A percentile compares a stretch with the other conserved stretches of the same genome.
phyloP scores from a whole-genome alignment of 768 basidiomycete species.

The Tubosaeta sp. region DNA sequence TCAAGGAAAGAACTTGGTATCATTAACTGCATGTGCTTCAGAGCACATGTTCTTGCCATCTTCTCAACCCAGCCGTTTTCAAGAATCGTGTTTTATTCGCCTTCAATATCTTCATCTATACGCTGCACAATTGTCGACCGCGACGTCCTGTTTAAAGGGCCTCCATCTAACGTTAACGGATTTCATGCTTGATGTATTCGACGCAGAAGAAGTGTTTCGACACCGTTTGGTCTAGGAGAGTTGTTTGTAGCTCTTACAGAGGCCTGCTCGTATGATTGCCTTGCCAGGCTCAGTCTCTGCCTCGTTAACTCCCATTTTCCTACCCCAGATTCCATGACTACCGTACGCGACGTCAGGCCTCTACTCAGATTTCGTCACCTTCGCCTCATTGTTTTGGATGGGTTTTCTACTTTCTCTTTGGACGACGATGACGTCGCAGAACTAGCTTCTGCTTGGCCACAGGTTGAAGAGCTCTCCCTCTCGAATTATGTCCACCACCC shows the following conservation, averaged over 20 bases:
- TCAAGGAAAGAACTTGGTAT: conserved; percentile 10
- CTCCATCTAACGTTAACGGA: conserved; percentile 13
- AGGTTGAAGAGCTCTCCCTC: conserved; percentile 17
- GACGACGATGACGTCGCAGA: conserved; percentile 13
- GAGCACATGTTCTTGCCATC: conserved; percentile 8
- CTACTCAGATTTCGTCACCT: conserved; percentile 14
- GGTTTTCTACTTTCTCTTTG: conserved; percentile 12
- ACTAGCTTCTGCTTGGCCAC: conserved; percentile 20
- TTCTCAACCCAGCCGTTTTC: background rate
- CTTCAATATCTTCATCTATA: conserved; percentile 21
- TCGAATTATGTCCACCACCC: conserved; percentile 14
- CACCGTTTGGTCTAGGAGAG: conserved; percentile 6
- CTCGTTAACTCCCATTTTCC: conserved; percentile 12
- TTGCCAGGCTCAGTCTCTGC: conserved; percentile 11
- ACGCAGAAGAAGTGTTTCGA: conserved; percentile 11
- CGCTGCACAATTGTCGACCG: conserved; percentile 9
- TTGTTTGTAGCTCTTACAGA: conserved; percentile 8
- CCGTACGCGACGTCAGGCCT: conserved; percentile 11
- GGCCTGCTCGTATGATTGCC: conserved; percentile 10
- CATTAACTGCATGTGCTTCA: conserved; percentile 14
- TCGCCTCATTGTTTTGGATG: conserved; percentile 13
- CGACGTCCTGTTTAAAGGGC: conserved; percentile 2
- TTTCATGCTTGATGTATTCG: conserved; percentile 21
- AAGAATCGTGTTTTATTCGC: conserved; percentile 1
- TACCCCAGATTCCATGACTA: background rate